Evolutionary conservation across 805 yeast genomes (phyloP), one percentile per base, ranked within the genome.

Genomic region (Yarrowia divulgata): DNA sequence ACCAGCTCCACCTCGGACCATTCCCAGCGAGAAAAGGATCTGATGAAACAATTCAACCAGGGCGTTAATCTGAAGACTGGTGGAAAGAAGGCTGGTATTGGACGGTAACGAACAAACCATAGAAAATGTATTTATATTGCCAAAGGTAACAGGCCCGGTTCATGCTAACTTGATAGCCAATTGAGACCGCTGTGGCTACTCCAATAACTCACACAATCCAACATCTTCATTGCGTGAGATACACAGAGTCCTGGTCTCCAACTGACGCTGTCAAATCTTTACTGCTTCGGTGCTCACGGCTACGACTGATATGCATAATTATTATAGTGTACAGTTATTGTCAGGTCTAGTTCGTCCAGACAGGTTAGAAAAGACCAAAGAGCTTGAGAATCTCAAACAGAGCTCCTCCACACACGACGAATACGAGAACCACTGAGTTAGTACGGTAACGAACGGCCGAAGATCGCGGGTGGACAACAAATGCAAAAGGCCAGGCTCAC

Each of bases 381-480:
- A 74, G 52, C 42, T 88, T 83, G 37, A 91, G 70, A 52, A 91
- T 71, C 78, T 92, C 95, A 58, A 93, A 81, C 8, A 90, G 71
- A 71, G 93, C 97, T 73, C 97, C 97, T 69, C 97, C 97, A 71
- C 89, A 82, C 13, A 93, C 82, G 72, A 91, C 81, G 77, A 92
- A 91, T 6, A 84, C 83, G 68, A 90, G 79, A 2, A 86, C 79
- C 39, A 79, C 81, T 77, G 70, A 37, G 71, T 52, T 50, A 69
- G 32, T 14, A 35, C 1, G n/a, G 16, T 2, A 14, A 16, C 19
- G n/a, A 16, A 16, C 18, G n/a, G 18, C 14, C 16, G 10, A 39
- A 14, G 16, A 4, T 23, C 29, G 29, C 29, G 29, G 4, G 29
- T 23, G 29, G 29, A 23, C 29, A 23, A 23, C 29, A 23, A 23